phyloP scores from a whole-genome alignment of 148 eudicot genomes.

The Rhododendron vialii region DNA sequence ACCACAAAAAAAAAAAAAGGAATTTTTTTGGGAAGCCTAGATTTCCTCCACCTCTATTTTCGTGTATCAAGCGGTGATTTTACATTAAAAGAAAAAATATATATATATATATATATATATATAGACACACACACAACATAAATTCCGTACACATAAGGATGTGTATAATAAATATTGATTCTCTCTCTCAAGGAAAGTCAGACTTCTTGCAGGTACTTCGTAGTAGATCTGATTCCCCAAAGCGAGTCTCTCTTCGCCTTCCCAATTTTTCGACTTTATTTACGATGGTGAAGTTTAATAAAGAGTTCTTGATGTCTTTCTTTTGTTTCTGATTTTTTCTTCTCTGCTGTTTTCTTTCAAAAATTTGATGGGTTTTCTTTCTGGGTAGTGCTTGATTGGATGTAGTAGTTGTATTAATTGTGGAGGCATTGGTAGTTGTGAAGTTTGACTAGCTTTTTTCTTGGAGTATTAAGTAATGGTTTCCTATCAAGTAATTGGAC shows the following conservation, averaged over 20 bases:
- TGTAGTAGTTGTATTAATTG: neutral
- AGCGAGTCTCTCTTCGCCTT: neutral
- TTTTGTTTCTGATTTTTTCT: neutral
- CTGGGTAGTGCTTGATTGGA: neutral
- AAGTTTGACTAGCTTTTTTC: neutral
- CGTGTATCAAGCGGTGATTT: neutral
- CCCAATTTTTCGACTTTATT: neutral
- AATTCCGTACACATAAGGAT: neutral
- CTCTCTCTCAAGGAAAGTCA: neutral
- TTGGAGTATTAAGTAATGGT: neutral
- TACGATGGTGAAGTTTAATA: neutral
- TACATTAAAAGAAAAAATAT: neutral
- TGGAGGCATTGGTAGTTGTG: neutral
- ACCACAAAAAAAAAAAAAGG: neutral
- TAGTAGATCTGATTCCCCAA: slow-evolving; percentile 13
- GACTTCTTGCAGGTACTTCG: neutral
- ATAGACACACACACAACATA: neutral
- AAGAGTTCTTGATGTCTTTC: neutral
- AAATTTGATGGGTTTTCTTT: neutral
- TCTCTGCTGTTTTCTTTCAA: neutral
- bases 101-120: too few relatives aligned
- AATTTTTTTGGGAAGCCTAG: neutral
- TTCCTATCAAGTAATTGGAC: neutral
- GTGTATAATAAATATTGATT: neutral
- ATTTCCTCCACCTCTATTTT: neutral